Conservation (phyloP, 2,329 filamentous ascomycete genomes). For the Fusarium annulatum region DNA sequence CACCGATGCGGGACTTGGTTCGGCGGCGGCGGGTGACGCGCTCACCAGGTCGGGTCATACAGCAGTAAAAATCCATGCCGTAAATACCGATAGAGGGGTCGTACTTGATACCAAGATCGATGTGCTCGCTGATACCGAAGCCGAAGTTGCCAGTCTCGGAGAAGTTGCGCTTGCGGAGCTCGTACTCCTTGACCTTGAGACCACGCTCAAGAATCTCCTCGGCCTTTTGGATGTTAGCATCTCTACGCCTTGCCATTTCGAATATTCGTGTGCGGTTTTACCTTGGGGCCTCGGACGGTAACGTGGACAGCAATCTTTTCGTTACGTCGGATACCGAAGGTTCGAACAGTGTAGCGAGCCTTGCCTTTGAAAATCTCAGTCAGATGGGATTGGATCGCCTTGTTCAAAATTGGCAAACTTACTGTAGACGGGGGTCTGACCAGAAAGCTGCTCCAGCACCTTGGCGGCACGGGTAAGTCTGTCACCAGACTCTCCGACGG, state of each 20-base stretch:
- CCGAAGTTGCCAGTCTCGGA: slow-evolving; percentile 99
- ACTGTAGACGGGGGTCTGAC: slow-evolving; percentile 99
- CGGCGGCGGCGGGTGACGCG: slow-evolving; percentile 96
- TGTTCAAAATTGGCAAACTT: slow-evolving; percentile 53
- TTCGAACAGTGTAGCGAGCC: slow-evolving; percentile 99
- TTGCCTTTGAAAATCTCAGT: slow-evolving; percentile 73
- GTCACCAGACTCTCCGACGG: slow-evolving; percentile 99
- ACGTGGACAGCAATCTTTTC: slow-evolving; percentile 99
- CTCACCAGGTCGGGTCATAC: slow-evolving; percentile 99
- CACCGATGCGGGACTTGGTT: slow-evolving; percentile 85
- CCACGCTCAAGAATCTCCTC: slow-evolving; percentile 99
- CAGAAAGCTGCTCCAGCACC: slow-evolving; percentile 98
- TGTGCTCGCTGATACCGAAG: slow-evolving; percentile 99
- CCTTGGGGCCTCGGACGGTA: slow-evolving; percentile 95
- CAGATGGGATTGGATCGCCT: slow-evolving; percentile 28
- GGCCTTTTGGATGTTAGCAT: slow-evolving; percentile 64
- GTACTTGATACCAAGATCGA: slow-evolving; percentile 99
- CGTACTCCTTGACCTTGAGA: slow-evolving; percentile 99
- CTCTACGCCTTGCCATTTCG: neutral
- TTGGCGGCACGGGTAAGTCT: slow-evolving; percentile 99
- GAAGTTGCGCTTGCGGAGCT: slow-evolving; percentile 99
- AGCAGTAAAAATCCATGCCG: slow-evolving; percentile 99
- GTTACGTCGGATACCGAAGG: slow-evolving; percentile 99
- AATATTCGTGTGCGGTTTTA: slow-evolving; percentile 41
- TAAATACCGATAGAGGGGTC: slow-evolving; percentile 98